A percentile compares a stretch with the other conserved stretches of the same genome.
Conservation (phyloP, 768 basidiomycete genomes). For the Strobilomyces confusus region DNA sequence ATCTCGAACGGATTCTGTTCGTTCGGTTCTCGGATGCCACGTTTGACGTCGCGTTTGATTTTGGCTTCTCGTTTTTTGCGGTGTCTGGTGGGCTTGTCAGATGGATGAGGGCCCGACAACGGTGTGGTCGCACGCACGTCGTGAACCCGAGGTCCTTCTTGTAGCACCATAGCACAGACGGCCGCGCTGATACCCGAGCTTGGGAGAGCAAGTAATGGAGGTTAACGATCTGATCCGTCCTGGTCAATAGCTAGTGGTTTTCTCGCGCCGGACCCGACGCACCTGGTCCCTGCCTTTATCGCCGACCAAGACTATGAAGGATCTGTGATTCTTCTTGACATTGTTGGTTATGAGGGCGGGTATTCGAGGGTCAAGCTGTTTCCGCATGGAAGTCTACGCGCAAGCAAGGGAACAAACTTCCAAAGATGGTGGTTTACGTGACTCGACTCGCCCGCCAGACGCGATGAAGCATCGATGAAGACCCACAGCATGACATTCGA, state of each 20-base stretch:
- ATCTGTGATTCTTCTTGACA: constrained; percentile 89
- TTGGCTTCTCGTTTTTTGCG: constrained; percentile 96
- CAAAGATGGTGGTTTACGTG: background rate
- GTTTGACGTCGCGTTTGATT: constrained; percentile 94
- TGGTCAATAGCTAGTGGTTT: background rate
- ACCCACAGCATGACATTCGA: too few relatives aligned
- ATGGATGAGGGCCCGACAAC: background rate
- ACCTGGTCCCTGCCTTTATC: constrained; percentile 92
- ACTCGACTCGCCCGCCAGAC: too few relatives aligned
- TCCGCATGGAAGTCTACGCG: too few relatives aligned
- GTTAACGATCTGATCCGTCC: constrained; percentile 70
- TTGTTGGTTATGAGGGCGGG: constrained; percentile 90
- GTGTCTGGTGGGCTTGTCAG: constrained; percentile 48
- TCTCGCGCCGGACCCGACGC: constrained; percentile 14
- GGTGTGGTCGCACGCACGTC: constrained; percentile 46
- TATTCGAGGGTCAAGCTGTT: constrained; percentile 90
- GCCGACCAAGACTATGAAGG: constrained; percentile 96
- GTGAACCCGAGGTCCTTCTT: constrained; percentile 98
- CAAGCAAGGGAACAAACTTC: background rate
- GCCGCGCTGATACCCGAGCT: constrained; percentile 81
- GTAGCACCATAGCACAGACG: constrained; percentile 97
- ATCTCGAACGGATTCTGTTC: constrained; percentile 98
- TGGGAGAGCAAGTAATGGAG: constrained; percentile 94
- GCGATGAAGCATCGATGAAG: too few relatives aligned
- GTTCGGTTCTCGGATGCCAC: constrained; percentile 89